Evolutionary conservation across 2,329 filamentous ascomycete genomes (phyloP).

Genomic region (Pezicula neosporulosa): DNA sequence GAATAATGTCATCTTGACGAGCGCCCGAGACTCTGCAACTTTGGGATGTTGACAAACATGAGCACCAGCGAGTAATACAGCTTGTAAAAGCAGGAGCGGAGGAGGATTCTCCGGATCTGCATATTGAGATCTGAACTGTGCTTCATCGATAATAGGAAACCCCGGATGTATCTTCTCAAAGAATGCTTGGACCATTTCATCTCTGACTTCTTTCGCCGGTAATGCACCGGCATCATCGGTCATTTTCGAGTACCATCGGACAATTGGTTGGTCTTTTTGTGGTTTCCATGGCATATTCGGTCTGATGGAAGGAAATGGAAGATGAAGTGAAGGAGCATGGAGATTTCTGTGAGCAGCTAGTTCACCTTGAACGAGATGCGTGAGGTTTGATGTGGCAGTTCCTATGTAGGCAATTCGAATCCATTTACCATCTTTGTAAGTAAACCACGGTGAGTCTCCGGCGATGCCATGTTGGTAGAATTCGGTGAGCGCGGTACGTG

Average conservation of each 20-base stretch:
- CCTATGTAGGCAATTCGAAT: constrained; percentile 18
- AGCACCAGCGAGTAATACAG: constrained; percentile 24
- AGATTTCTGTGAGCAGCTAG: constrained; percentile 5
- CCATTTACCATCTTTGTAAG: constrained; percentile 9
- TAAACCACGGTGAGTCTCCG: constrained; percentile 7
- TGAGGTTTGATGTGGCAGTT: constrained; percentile 8
- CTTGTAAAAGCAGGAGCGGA: constrained; percentile 25
- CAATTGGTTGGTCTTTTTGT: constrained; percentile 7
- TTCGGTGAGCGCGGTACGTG: constrained; percentile 11
- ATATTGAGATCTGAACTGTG: constrained; percentile 14
- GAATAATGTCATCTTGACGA: constrained; percentile 22
- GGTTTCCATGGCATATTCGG: constrained; percentile 15
- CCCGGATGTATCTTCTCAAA: constrained; percentile 20
- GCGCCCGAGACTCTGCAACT: constrained; percentile 16
- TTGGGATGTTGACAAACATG: constrained; percentile 21
- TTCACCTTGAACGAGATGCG: constrained; percentile 12
- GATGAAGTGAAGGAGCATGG: constrained; percentile 9
- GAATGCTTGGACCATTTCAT: constrained; percentile 21
- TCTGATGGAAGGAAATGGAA: constrained; percentile 15
- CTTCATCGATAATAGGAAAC: constrained; percentile 20
- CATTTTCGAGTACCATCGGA: constrained; percentile 5
- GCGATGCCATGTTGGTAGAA: constrained; percentile 14
- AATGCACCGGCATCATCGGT: constrained; percentile 10
- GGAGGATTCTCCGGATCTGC: constrained; percentile 15
- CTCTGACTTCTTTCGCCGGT: constrained; percentile 18